Evolutionary conservation across 176 grass and related monocot species (phyloP), one percentile per base, ranked within the genome.

Genomic region (Lolium rigidum): DNA sequence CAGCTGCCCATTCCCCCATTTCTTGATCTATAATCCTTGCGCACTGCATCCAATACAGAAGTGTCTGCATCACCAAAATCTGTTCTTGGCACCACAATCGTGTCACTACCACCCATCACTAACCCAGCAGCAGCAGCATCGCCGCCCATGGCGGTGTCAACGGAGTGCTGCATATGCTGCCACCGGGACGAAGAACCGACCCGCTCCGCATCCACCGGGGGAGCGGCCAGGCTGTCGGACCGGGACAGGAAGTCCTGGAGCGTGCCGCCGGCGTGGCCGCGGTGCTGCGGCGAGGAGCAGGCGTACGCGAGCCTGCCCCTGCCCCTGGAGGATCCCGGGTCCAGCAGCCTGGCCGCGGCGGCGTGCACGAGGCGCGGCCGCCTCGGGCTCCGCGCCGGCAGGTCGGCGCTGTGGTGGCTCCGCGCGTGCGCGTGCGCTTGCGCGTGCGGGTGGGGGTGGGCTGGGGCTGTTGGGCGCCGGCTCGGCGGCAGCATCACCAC

Each of bases 281-380:
- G 81, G 46, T 84, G 86, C 82, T 91, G 86, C 71, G 90, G 90
- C 16, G 90, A 91, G 5, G 86, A 91, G 82, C 77, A 85, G 37
- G 86, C 90, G 77, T 91, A 91, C 28, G 90, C 82, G 77, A 88
- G 24, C 4, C 84, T 80, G 22, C 28, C 24, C 20, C 89, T 48
- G 5, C 88, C 52, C 64, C 37, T 68, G 28, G 70, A 38, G 80
- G 89, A 46, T 15, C 83, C 81, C 10, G 86, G 86, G 9, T 98
- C 92, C 68, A 98, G 80, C 77, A 98, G 91, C 81, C 75, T 94
- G 13, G n/a, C n/a, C n/a, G n/a, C n/a, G n/a, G n/a, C n/a, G n/a
- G 85, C 70, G 20, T 95, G 87, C 72, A 91, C 82, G 88, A 98
- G 57, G 1, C 89, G 70, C 17, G 90, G n/a, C n/a, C n/a, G n/a